Evolutionary conservation across 306 rosid genomes (phyloP).

Genomic region (Neltuma alba): DNA sequence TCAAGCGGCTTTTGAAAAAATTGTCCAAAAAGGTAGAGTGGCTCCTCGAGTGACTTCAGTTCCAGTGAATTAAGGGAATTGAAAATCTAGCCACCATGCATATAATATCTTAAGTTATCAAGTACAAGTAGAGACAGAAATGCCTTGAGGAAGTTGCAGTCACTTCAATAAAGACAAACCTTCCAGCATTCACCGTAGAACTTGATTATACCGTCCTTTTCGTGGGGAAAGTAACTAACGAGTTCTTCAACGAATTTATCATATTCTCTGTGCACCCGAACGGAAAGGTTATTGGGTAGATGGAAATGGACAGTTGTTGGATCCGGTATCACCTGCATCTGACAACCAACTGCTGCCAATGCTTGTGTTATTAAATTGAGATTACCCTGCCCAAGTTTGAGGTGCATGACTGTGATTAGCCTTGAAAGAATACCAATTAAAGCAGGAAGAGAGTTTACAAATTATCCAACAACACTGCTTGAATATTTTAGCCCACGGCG

Average conservation of each 20-base stretch:
- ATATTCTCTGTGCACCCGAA: constrained; percentile 82
- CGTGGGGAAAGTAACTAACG: constrained; percentile 72
- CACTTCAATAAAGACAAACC: constrained; percentile 66
- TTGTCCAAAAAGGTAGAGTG: constrained; percentile 94
- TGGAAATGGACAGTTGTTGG: constrained; percentile 97
- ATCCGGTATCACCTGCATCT: constrained; percentile 89
- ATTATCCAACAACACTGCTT: neutral
- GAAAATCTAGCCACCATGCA: constrained; percentile 67
- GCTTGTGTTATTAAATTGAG: constrained; percentile 97
- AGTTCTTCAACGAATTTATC: constrained; percentile 72
- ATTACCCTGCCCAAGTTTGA: constrained; percentile 75
- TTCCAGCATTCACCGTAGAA: constrained; percentile 95
- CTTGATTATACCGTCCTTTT: constrained; percentile 83
- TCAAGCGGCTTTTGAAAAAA: constrained; percentile 86
- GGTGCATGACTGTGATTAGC: constrained; percentile 8
- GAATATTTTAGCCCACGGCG: neutral
- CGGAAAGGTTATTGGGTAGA: constrained; percentile 77
- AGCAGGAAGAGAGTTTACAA: neutral
- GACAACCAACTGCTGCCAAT: constrained; percentile 89
- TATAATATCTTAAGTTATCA: constrained; percentile 39
- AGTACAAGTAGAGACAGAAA: constrained; percentile 39
- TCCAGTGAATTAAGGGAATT: constrained; percentile 92
- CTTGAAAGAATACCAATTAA: constrained; percentile 32
- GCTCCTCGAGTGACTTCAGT: constrained; percentile 95
- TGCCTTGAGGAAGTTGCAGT: constrained; percentile 45